Evolutionary conservation across 805 yeast genomes (phyloP), one percentile per base, ranked within the genome.

Genomic region (Yarrowia sp.): DNA sequence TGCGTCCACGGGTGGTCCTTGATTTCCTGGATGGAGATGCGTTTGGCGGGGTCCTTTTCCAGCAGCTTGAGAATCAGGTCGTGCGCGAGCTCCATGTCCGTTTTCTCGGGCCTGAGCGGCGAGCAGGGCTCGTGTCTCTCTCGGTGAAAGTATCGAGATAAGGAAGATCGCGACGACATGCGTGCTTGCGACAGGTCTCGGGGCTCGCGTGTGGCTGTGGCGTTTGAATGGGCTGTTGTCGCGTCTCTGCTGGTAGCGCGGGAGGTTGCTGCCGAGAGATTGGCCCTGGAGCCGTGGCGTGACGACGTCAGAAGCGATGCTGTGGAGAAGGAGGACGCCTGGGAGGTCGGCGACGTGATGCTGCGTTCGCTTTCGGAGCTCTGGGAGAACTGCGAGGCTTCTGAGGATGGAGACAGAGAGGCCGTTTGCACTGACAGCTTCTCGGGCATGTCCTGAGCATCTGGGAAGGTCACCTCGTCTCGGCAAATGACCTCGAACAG

Each of bases 1-100:
- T 51, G 58, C 16, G 58, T 51, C 75, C 96, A 91, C 1, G 90
- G 88, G 73, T 93, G 97, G 7, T 73, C 72, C 72, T 90, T 91
- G 62, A 91, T 86, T 25, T 87, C 88, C 13, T 76, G 72, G 36
- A 93, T 85, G 16, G 85, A 85, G 19, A 87, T 81, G 70, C 99
- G 80, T 41, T 80, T 74, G 8, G 72, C 69, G 4, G 96, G 91
- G 70, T 89, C 81, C 69, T 90, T 93, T 35, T 79, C 81, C 27
- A 94, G 77, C 67, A 94, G 71, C 67, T 80, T 80, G 1, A 68
- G 53, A 19, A 94, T 70, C 44, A 94, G 74, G 69, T 90, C 90
- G 21, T 78, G 73, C 12, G 76, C 76, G 35, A 70, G 58, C 58
- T 63, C 67, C 58, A 72, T 63, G 46, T 73, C 76, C 31, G 58